phyloP scores from a whole-genome alignment of 306 rosid genomes.

The Trichosanthes cucumerina region DNA sequence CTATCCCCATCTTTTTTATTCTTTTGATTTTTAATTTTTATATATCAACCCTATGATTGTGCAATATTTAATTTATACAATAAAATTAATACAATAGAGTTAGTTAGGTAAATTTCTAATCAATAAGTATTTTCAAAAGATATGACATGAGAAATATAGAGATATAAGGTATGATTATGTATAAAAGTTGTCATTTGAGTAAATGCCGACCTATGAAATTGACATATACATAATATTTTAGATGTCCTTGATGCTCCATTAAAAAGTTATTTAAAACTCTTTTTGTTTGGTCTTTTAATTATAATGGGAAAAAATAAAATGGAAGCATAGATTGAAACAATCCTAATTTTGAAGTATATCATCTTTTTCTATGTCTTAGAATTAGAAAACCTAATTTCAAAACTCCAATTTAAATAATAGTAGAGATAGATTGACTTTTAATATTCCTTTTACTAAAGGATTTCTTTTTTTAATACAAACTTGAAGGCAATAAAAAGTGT shows the following conservation, averaged over 20 bases:
- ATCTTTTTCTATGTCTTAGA: too few relatives aligned
- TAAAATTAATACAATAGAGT: not conserved
- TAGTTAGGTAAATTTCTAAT: not conserved
- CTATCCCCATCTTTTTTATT: not conserved
- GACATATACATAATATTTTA: not conserved
- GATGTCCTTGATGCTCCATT: not conserved
- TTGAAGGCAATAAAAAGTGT: too few relatives aligned
- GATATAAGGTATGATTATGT: not conserved
- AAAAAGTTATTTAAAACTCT: too few relatives aligned
- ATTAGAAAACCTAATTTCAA: too few relatives aligned
- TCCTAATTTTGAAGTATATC: too few relatives aligned
- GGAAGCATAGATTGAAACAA: not conserved
- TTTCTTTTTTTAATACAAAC: too few relatives aligned
- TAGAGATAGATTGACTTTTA: too few relatives aligned
- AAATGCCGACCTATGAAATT: not conserved
- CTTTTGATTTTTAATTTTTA: not conserved
- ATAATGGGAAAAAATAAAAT: too few relatives aligned
- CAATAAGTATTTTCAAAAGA: not conserved
- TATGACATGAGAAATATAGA: not conserved
- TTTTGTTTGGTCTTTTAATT: too few relatives aligned
- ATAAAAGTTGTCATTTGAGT: not conserved
- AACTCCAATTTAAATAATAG: too few relatives aligned
- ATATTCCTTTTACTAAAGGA: too few relatives aligned
- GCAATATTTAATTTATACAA: not conserved
- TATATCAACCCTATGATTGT: not conserved